Evolutionary conservation across 345 rosid genomes (phyloP), one percentile per base, ranked within the genome.

Genomic region (Kandelia obovata): DNA sequence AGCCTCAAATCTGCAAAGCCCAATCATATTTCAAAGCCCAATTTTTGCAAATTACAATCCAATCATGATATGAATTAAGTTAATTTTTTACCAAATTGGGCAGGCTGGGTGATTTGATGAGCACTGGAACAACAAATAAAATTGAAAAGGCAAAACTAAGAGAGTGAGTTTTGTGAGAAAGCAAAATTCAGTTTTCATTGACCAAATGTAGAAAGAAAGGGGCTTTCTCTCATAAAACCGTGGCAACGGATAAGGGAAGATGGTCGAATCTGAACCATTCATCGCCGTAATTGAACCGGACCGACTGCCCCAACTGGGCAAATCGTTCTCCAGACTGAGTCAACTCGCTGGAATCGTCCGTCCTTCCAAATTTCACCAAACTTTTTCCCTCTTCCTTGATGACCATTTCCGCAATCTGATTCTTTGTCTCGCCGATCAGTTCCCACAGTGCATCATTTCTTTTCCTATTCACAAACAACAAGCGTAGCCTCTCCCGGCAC

Each of bases 361-460:
- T 30, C 52, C 10, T 58, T 27, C 64, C 28, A 35, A 69, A 55
- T 66, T 60, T 62, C 65, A 61, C 57, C 66, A 78, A 46, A 21
- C 59, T 53, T 67, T 73, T 78, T 46, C 52, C 68, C 23, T 73
- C 61, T 27, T 70, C 66, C 66, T 62, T 71, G 55, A 66, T 47
- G 32, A 15, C 15, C 3, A 39, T 69, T 66, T 65, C 76, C n/a
- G 19, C 55, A 68, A 39, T 65, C 26, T 62, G 60, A 58, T 30
- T 70, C 56, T 58, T 70, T 6, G 68, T 55, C 64, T 56, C 72
- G 16, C 58, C 7, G 1, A 86, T 61, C 74, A 73, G 35, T 19
- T 80, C 86, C 93, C 93, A 84, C 61, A 86, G 49, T 8, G 70
- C 73, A 71, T 84, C 86, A 37, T 82, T 75, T 70, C 77, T 79